Evolutionary conservation across 768 basidiomycete species (phyloP), one percentile per base, ranked within the genome.

Genomic region (Rhizopogon sp.): DNA sequence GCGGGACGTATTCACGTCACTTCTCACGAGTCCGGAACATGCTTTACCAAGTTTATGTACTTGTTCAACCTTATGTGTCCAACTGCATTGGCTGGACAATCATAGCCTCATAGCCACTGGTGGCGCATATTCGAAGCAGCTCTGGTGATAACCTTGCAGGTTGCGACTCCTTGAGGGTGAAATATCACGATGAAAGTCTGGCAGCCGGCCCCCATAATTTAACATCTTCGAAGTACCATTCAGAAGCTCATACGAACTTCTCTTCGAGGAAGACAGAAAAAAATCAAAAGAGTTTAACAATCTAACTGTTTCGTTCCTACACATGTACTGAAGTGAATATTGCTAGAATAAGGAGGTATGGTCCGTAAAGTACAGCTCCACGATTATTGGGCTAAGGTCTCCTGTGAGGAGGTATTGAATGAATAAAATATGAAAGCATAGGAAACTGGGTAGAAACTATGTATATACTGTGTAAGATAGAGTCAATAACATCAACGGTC

Each of bases 351-450:
- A 3, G 44, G 46, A 44, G 20, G 20, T 52, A 49, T 20, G 14
- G 22, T 29, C 45, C 45, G 44, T 44, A 52, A 22, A 49, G 47
- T 53, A 45, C 52, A 53, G 44, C 31, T 51, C 46, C 35, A 31
- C 45, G 40, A 62, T 59, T 50, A 60, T 59, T 54, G 58, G 52
- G 50, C 58, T 46, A 25, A 33, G 50, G 60, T 49, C 47, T 46
- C 50, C 57, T 39, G 44, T 49, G 35, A 49, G 35, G 47, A 49
- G 47, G 14, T 16, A 33, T 46, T 8, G 56, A 58, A 43, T 54
- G 62, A 57, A 69, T 71, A 70, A 68, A 64, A 59, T 60, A 70
- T 54, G 37, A 52, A 54, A 61, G 58, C 58, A 59, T 60, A 66
- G 58, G 57, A 62, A 60, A 53, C 2, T 5, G 55, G 16, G 41